phyloP scores from a whole-genome alignment of 805 yeast species.

The Saturnispora serradocipensis region DNA sequence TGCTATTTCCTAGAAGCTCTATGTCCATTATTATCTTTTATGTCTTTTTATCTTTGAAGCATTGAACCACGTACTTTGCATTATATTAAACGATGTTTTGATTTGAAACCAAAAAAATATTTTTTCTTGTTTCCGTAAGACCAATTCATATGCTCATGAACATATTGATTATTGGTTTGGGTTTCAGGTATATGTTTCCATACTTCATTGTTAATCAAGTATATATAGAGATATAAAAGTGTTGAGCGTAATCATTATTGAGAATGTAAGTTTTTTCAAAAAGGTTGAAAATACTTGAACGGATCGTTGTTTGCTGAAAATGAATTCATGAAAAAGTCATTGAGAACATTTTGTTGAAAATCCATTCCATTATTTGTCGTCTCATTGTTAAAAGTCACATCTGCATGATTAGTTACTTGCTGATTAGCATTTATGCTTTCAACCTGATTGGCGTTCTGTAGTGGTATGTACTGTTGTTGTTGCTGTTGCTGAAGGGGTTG shows the following conservation, averaged over 20 bases:
- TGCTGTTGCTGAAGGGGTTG: not conserved
- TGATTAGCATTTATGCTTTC: not conserved
- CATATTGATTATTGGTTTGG: not conserved
- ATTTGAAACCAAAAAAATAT: not conserved
- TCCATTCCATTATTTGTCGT: not conserved
- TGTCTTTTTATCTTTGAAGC: not conserved
- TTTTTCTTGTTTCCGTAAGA: not conserved
- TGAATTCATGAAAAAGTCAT: not conserved
- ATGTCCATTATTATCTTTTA: not conserved
- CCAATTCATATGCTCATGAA: not conserved
- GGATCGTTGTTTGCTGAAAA: conserved; percentile 1
- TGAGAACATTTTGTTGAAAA: not conserved
- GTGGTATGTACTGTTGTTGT: not conserved
- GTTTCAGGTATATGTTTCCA: not conserved
- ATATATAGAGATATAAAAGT: not conserved
- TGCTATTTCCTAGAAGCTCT: not conserved
- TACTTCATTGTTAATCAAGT: not conserved
- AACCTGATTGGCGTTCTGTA: not conserved
- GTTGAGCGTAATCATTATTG: not conserved
- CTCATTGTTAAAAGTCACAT: not conserved
- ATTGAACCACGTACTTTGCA: too few species aligned
- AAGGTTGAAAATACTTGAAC: conserved; percentile 1
- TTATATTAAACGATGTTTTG: not conserved
- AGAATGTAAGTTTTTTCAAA: not conserved
- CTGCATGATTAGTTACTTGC: not conserved